Evolutionary conservation across 805 yeast species (phyloP), one percentile per base, ranked within the genome.

Genomic region (Hanseniaspora hatyaiensis): DNA sequence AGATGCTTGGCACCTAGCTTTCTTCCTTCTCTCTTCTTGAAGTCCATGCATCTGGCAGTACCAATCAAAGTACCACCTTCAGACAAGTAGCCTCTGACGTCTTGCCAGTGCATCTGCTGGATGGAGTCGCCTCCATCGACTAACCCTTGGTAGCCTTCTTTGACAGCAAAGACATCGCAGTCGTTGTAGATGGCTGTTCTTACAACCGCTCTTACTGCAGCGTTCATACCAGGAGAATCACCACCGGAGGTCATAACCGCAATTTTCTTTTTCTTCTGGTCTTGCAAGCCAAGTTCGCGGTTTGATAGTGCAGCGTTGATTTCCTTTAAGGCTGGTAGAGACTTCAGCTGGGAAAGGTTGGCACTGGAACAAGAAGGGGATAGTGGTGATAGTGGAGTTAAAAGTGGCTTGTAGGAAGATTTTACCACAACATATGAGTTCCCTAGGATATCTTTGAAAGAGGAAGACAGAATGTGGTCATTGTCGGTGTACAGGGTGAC

Each of bases 161-260:
- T 80, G 41, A 94, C 78, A 23, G 94, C 96, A 58, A 73, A 92
- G 26, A 87, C 89, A 53, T 87, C 94, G 68, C 97, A 92, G 15
- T 82, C 88, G 50, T 78, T 72, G 68, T 71, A 76, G 53, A 92
- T 85, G 52, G 95, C 95, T 1, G 96, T 77, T 57, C 98, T 75
- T 8, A 89, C 95, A 51, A 92, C 94, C 0, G 97, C 95, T 53
- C 98, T 74, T 6, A 92, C 98, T 23, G 80, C 84, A 4, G 96
- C 89, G 65, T 87, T 86, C 98, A 92, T 92, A 58, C 99, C 99
- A 26, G 94, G 98, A 46, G 97, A 83, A 62, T 92, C 99, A 65
- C 99, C 98, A 57, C 98, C 98, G 1, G 95, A 85, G 5, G 97
- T 92, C 89, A 92, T 87, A 43, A 92, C 92, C 4, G 94, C 98